A percentile compares a stretch with the other conserved stretches of the same genome.
These are phyloP conservation scores for Discostella stelligera DNA, from an alignment of 352 stramenopile species.

Conservation along the genomic window DNA sequence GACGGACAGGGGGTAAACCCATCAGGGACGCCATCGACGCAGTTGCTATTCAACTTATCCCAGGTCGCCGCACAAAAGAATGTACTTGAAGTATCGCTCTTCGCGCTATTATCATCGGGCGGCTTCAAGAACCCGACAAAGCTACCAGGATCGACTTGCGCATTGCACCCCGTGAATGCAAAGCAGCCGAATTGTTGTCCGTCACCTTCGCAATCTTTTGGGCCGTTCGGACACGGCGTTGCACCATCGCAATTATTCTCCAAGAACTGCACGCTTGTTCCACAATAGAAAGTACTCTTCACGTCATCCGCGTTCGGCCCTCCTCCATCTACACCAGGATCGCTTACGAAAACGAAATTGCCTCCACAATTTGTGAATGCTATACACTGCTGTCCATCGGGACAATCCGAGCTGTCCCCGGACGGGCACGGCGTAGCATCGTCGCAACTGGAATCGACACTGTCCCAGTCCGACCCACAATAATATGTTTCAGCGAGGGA, in stretches of 20 bases:
- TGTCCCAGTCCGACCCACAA: slow-evolving; percentile 49
- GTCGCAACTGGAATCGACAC: slow-evolving; percentile 37
- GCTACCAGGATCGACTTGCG: slow-evolving; percentile 47
- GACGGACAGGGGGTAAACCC: slow-evolving; percentile 46
- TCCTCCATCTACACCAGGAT: slow-evolving; percentile 54
- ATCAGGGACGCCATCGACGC: slow-evolving; percentile 37
- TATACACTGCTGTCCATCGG: slow-evolving; percentile 44
- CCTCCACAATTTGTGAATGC: slow-evolving; percentile 64
- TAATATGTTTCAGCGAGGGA: slow-evolving; percentile 54
- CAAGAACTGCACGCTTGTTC: slow-evolving; percentile 50
- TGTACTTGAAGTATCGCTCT: slow-evolving; percentile 10
- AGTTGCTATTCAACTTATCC: slow-evolving; percentile 43
- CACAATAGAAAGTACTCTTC: slow-evolving; percentile 57
- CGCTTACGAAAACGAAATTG: slow-evolving; percentile 47
- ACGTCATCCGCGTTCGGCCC: slow-evolving; percentile 50
- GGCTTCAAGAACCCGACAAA: slow-evolving; percentile 60
- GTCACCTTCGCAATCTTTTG: slow-evolving; percentile 38
- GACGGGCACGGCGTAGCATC: slow-evolving; percentile 43
- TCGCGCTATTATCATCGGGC: slow-evolving; percentile 13
- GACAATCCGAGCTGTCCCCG: slow-evolving; percentile 33
- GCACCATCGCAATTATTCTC: slow-evolving; percentile 53
- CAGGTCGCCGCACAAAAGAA: slow-evolving; percentile 49
- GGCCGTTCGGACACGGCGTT: slow-evolving; percentile 53
- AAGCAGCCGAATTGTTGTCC: slow-evolving; percentile 52
- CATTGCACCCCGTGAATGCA: slow-evolving; percentile 61